These are phyloP conservation scores for Colletotrichum musae DNA, from an alignment of 2,329 filamentous ascomycete species.

Conservation along the genomic window DNA sequence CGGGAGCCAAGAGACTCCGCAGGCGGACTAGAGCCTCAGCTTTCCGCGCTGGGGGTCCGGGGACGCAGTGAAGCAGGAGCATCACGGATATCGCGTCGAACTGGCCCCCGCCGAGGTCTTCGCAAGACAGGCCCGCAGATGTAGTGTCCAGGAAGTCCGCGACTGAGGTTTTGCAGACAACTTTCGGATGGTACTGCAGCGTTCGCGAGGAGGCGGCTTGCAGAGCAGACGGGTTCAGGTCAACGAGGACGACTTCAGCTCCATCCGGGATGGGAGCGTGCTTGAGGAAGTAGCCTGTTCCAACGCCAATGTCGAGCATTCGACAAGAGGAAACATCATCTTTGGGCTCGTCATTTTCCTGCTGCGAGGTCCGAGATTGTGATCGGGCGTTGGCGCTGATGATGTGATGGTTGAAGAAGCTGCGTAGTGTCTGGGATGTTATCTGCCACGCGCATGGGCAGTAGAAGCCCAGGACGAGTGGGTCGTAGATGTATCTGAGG, in stretches of 20 bases:
- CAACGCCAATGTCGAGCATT: constrained; percentile 25
- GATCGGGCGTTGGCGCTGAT: constrained; percentile 48
- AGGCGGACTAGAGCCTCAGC: constrained; percentile 29
- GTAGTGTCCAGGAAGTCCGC: constrained; percentile 23
- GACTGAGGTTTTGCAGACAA: constrained; percentile 21
- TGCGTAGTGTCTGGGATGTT: not conserved
- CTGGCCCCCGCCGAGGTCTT: constrained; percentile 3
- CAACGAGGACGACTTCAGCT: constrained; percentile 6
- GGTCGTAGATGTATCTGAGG: constrained; percentile 47
- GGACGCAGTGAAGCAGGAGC: constrained; percentile 47
- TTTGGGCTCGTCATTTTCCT: not conserved
- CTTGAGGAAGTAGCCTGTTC: constrained; percentile 17
- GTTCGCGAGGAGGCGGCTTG: constrained; percentile 17
- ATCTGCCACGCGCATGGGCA: constrained; percentile 52
- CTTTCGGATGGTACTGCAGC: constrained; percentile 10
- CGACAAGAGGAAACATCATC: not conserved
- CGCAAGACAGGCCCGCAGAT: not conserved
- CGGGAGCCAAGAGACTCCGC: constrained; percentile 40
- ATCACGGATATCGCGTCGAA: constrained; percentile 28
- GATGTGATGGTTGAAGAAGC: constrained; percentile 46
- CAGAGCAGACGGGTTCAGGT: constrained; percentile 26
- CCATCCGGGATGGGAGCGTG: not conserved
- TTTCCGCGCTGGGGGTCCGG: constrained; percentile 43
- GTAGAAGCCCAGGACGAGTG: constrained; percentile 51
- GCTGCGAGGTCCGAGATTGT: constrained; percentile 43